phyloP scores from a whole-genome alignment of 2,329 filamentous ascomycete species.

The Stagonosporopsis tanaceti region DNA sequence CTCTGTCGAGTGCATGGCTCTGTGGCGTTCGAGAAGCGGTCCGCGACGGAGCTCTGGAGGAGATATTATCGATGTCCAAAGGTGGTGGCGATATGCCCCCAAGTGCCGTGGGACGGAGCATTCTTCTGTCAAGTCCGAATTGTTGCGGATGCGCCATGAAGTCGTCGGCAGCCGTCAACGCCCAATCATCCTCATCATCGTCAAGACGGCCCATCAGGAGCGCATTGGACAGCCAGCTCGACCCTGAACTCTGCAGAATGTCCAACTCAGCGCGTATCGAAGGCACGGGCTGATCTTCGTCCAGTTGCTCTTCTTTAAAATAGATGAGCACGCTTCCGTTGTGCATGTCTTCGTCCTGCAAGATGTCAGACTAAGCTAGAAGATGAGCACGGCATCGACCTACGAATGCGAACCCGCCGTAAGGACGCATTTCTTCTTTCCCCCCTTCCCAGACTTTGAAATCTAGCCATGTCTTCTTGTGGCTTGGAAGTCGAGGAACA shows the following conservation, averaged over 20 bases:
- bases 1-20: constrained; percentile 24
- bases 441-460: constrained; percentile 49
- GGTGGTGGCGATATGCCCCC: constrained; percentile 38
- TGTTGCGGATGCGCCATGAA: constrained; percentile 25
- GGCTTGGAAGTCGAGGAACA: constrained; percentile 28
- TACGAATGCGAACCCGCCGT: constrained; percentile 50
- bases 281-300: constrained; percentile 46
- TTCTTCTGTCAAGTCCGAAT: constrained; percentile 31
- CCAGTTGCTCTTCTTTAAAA: constrained; percentile 50
- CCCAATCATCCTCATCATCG: constrained; percentile 45
- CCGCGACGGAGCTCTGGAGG: constrained; percentile 7
- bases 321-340: constrained; percentile 49
- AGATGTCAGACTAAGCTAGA: constrained; percentile 14
- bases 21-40: not conserved
- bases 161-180: constrained; percentile 32
- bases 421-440: constrained; percentile 41
- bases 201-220: constrained; percentile 48
- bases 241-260: constrained; percentile 47
- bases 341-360: constrained; percentile 51
- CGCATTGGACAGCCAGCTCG: constrained; percentile 49
- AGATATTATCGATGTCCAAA: constrained; percentile 38
- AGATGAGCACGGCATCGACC: constrained; percentile 5
- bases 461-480: constrained; percentile 45
- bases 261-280: constrained; percentile 47
- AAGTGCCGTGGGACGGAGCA: constrained; percentile 38